These are phyloP conservation scores for Deinandra increscens DNA, from an alignment of 129 eudicot species.

Conservation along the genomic window DNA sequence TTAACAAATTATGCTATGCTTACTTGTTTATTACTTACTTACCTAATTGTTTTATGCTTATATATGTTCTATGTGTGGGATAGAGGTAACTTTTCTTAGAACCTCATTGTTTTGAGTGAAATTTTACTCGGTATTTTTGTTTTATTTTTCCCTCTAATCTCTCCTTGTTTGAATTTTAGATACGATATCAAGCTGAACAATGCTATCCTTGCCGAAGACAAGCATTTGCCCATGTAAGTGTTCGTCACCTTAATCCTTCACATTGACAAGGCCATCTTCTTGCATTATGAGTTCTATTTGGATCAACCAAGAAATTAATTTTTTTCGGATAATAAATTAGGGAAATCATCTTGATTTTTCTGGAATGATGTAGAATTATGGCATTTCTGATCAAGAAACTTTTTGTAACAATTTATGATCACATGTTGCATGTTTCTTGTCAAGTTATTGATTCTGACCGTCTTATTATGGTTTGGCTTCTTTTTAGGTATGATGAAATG, in stretches of 20 bases:
- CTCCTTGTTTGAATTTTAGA: conserved; percentile 35
- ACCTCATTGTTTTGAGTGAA: no score
- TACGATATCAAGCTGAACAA: conserved; percentile 71
- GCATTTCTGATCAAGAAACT: neutral
- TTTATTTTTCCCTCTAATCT: neutral
- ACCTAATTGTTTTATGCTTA: no score
- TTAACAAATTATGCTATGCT: no score
- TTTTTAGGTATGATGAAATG: conserved; percentile 85
- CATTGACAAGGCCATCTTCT: neutral
- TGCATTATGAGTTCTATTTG: no score
- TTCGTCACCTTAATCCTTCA: neutral
- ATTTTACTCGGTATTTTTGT: no score
- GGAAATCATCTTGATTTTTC: no score
- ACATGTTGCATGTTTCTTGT: neutral
- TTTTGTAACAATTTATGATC: neutral
- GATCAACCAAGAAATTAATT: no score
- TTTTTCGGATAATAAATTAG: no score
- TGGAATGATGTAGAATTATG: no score
- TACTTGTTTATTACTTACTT: no score
- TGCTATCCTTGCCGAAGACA: conserved; percentile 96
- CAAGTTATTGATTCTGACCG: neutral
- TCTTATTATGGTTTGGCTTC: neutral
- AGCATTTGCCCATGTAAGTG: conserved; percentile 88
- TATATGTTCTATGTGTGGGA: no score
- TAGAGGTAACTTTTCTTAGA: no score